Evolutionary conservation across 1,139 yeast genomes (phyloP), one percentile per base, ranked within the genome.

Genomic region (Hanseniaspora uvarum): DNA sequence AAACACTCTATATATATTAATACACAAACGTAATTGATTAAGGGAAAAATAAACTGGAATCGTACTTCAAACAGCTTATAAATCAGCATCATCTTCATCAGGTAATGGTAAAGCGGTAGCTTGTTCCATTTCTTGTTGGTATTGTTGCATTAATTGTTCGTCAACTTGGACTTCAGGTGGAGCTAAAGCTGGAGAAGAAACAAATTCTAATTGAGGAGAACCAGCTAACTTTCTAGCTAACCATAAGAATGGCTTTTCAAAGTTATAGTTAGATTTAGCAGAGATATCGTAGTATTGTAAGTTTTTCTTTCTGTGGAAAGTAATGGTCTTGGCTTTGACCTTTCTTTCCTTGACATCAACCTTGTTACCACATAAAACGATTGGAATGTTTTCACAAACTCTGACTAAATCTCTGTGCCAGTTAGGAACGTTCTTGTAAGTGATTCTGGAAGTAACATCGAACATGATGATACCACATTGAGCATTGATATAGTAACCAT

Each of bases 391-490:
- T 76, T 94, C 99, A 78, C 99, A 94, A 61, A 94, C 98, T 77
- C 98, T 88, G 62, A 92, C 97, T 71, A 94, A 81, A 74, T 94
- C 98, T 75, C 94, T 80, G 83, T 92, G 96, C 99, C 99, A 94
- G 85, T 92, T 94, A 72, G 98, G 98, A 71, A 94, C 98, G 74
- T 94, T 94, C 80, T 92, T 94, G 79, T 94, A 94, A 65, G 98
- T 94, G 76, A 94, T 92, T 80, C 98, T 88, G 55, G 97, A 88
- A 59, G 99, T 94, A 60, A 94, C 98, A 75, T 94, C 99, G 71
- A 94, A 94, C 99, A 94, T 94, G 73, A 94, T 94, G 76, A 94
- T 92, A 77, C 97, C 99, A 80, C 98, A 94, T 77, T 94, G 96
- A 69, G 98, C 99, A 72, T 92, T 89, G 72, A 94, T 92, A 76